phyloP scores from a whole-genome alignment of 2,329 filamentous ascomycete genomes.

The Thielaviopsis musarum region DNA sequence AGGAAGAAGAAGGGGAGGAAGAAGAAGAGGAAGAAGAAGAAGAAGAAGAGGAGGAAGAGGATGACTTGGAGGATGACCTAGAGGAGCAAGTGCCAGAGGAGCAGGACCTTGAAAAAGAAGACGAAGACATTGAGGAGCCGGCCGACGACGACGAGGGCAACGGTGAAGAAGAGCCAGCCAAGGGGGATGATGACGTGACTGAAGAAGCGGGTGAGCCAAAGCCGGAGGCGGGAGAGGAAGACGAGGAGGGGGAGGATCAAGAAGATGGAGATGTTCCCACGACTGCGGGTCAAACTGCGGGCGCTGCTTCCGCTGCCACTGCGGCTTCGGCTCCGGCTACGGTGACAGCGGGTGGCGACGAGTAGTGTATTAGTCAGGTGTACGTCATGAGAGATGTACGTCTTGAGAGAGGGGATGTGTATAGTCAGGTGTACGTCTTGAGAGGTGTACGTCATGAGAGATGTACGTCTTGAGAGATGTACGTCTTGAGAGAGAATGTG shows the following conservation, averaged over 20 bases:
- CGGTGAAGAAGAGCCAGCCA: not conserved
- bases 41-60: conserved; percentile 16
- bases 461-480: too few species aligned
- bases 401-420: too few species aligned
- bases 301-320: not conserved
- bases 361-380: too few species aligned
- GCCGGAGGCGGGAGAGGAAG: too few species aligned
- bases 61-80: conserved; percentile 15
- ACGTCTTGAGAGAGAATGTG: too few species aligned
- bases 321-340: not conserved
- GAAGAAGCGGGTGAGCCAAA: not conserved
- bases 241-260: not conserved
- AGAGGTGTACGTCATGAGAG: too few species aligned
- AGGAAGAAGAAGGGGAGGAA: conserved; percentile 16
- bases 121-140: not conserved
- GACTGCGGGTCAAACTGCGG: not conserved
- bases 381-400: too few species aligned
- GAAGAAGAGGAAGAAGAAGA: conserved; percentile 14
- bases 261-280: not conserved
- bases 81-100: conserved; percentile 15
- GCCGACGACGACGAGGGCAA: conserved; percentile 12
- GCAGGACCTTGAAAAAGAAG: conserved; percentile 10
- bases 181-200: not conserved
- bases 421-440: too few species aligned
- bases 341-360: not conserved